Conservation (phyloP, 2,329 filamentous ascomycete species). For the Botrytis elliptica region DNA sequence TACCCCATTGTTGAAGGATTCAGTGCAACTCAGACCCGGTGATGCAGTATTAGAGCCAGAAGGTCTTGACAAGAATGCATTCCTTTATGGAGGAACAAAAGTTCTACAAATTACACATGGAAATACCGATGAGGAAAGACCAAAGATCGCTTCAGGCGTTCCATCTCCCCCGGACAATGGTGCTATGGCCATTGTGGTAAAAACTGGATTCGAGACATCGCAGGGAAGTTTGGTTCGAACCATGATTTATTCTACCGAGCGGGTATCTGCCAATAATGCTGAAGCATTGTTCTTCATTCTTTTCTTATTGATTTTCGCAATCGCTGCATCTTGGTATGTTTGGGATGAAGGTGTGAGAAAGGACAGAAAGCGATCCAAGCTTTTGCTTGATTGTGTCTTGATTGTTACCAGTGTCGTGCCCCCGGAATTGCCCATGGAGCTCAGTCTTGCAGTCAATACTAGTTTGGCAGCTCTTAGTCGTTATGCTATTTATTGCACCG, state of each 20-base stretch:
- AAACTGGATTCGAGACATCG: conserved; percentile 98
- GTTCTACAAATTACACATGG: conserved; percentile 93
- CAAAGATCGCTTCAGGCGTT: conserved; percentile 72
- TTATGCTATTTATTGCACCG: conserved; percentile 96
- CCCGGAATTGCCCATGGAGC: conserved; percentile 97
- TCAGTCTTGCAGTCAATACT: conserved; percentile 96
- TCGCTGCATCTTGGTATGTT: conserved; percentile 98
- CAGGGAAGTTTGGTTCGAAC: conserved; percentile 96
- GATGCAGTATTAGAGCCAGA: conserved; percentile 82
- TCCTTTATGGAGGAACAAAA: conserved; percentile 96
- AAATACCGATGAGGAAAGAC: conserved; percentile 70
- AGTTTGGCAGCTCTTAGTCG: conserved; percentile 92
- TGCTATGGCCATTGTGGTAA: conserved; percentile 88
- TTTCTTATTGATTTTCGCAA: conserved; percentile 91
- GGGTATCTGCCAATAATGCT: conserved; percentile 96
- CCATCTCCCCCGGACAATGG: conserved; percentile 87
- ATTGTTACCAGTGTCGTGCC: conserved; percentile 98
- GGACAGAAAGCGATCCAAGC: conserved; percentile 95
- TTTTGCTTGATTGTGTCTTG: conserved; percentile 93
- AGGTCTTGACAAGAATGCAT: conserved; percentile 92
- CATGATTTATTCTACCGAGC: conserved; percentile 99
- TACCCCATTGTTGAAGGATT: conserved; percentile 94
- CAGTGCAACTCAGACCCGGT: conserved; percentile 80
- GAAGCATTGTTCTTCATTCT: conserved; percentile 97
- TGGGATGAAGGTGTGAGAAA: conserved; percentile 95